Conservation (phyloP, 164 flowering plant species). For the Magnolia kwangsiensis region DNA sequence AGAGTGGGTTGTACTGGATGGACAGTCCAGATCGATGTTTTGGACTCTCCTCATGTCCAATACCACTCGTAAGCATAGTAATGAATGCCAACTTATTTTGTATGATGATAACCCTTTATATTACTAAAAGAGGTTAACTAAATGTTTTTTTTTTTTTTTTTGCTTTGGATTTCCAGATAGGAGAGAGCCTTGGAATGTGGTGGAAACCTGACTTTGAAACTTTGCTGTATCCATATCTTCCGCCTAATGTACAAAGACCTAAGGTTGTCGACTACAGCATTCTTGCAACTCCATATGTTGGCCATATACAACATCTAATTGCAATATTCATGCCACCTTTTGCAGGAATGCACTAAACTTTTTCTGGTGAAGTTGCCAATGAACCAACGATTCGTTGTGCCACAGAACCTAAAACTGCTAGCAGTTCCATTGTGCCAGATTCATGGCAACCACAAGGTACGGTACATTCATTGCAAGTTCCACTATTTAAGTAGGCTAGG, state of each 20-base stretch:
- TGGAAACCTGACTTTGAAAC: slow-evolving; percentile 79
- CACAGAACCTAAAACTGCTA: slow-evolving; percentile 59
- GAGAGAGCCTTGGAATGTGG: slow-evolving; percentile 86
- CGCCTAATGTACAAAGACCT: slow-evolving; percentile 48
- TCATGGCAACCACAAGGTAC: slow-evolving; percentile 62
- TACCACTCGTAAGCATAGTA: too few species aligned
- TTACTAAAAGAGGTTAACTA: too few species aligned
- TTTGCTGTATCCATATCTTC: slow-evolving; percentile 47
- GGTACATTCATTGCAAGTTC: background rate
- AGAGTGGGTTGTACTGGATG: too few species aligned
- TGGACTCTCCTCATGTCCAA: too few species aligned
- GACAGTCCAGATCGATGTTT: too few species aligned
- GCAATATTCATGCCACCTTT: background rate
- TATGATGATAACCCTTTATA: too few species aligned
- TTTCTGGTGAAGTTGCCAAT: slow-evolving; percentile 62
- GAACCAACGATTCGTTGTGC: slow-evolving; percentile 50
- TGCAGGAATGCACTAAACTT: slow-evolving; percentile 76
- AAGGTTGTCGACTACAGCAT: slow-evolving; percentile 35
- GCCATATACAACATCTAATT: background rate
- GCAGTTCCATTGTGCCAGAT: slow-evolving; percentile 69
- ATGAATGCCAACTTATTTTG: too few species aligned
- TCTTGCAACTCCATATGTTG: slow-evolving; percentile 3
- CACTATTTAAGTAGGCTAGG: background rate
- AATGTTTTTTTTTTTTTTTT: too few species aligned
- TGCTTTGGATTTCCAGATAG: slow-evolving; percentile 37